Evolutionary conservation across 306 rosid species (phyloP).

Genomic region (Gillenia trifoliata): DNA sequence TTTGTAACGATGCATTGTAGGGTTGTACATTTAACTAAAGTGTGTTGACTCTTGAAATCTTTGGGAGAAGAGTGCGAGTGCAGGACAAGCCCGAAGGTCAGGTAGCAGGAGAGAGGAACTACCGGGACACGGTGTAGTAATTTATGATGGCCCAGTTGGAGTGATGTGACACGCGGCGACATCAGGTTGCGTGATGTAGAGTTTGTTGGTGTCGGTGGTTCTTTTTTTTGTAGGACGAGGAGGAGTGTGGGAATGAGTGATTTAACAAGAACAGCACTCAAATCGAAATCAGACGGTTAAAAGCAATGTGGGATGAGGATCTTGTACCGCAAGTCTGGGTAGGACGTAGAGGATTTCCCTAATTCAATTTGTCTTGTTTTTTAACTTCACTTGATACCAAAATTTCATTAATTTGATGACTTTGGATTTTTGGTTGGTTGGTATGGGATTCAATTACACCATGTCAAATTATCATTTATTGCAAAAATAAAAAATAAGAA

Average conservation of each 20-base stretch:
- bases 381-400: no score
- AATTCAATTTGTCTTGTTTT: not conserved
- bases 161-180: conserved; percentile 32
- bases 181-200: not conserved
- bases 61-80: not conserved
- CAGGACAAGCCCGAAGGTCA: not conserved
- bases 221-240: not conserved
- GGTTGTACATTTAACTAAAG: not conserved
- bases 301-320: not conserved
- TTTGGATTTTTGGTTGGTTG: not conserved
- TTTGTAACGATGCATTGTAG: no score
- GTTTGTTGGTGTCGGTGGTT: conserved; percentile 45
- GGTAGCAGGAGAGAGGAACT: conserved; percentile 7
- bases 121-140: conserved; percentile 22
- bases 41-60: no score
- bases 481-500: not conserved
- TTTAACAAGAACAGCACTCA: not conserved
- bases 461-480: not conserved
- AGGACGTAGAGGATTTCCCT: no score
- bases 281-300: not conserved
- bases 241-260: not conserved
- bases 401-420: not conserved
- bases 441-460: not conserved
- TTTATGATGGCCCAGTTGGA: not conserved
- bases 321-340: not conserved